Evolutionary conservation across 352 stramenopile genomes (phyloP), one percentile per base, ranked within the genome.

Genomic region (Globisporangium radiosum): DNA sequence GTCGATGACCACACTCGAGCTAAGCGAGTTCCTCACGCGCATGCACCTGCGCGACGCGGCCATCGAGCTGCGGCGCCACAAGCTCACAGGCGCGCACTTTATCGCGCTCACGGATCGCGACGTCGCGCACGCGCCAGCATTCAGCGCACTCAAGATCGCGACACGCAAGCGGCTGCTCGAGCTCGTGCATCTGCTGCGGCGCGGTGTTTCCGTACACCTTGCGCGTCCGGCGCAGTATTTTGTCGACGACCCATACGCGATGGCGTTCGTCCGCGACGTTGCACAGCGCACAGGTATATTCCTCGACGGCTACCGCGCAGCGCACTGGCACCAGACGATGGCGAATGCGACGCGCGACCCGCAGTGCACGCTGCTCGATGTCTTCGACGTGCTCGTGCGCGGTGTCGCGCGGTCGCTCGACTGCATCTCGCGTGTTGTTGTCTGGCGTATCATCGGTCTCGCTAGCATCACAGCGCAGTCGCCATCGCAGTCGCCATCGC

Each of bases 261-360:
- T 93, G n/a, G 56, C 64, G 36, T 84, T 90, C 50, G 59, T 93
- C 1, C 53, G 72, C 7, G 59, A 68, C 4, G 62, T 91, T 2
- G 66, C 75, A 15, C 66, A 70, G 10, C 47, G 67, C 9, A 47
- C 76, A 0, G 81, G 78, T 0, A 43, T 54, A 11, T 88, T 87
- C 17, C 47, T 91, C 6, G 67, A 76, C 53, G 52, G 40, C 5
- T 91, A 85, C 38, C 69, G 69, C 33, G 60, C 65, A 7, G 65
- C 87, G 7, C 73, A 90, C 50, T 91, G 78, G 74, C 73, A 76
- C 38, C 68, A 70, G 36, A 60, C 73, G 39, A 70, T 93, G 33
- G 68, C 64, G 0, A 69, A 66, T n/a, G 54, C 64, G 1, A 89
- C 84, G 4, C 57, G 58, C 4, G 70, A 84, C 39, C 37, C 61